phyloP scores from a whole-genome alignment of 495 filamentous ascomycete species.

The Hyaloscypha bicolor region DNA sequence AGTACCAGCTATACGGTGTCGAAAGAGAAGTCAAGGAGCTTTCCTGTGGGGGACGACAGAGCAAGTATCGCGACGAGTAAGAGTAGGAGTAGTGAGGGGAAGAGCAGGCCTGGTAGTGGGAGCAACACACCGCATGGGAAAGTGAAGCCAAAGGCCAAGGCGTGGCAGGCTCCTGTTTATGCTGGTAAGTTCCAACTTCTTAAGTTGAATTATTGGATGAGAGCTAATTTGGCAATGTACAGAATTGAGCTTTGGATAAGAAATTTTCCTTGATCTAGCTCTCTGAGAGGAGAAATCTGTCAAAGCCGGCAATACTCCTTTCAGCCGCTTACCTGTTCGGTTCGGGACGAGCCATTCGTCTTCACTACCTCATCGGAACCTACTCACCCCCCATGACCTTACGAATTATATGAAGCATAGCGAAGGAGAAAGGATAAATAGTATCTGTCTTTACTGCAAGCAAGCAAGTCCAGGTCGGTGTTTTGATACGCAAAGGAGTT shows the following conservation, averaged over 20 bases:
- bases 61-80: conserved; percentile 23
- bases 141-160: conserved; percentile 31
- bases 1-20: neutral
- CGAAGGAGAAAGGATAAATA: neutral
- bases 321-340: neutral
- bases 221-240: conserved; percentile 25
- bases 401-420: conserved; percentile 7
- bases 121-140: conserved; percentile 15
- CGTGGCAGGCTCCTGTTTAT: conserved; percentile 47
- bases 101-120: conserved; percentile 19
- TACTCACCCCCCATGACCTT: conserved; percentile 1
- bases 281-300: neutral
- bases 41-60: neutral
- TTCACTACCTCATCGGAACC: neutral
- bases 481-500: conserved; percentile 15
- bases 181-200: conserved; percentile 35
- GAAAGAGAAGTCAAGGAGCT: neutral
- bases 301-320: neutral
- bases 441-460: neutral
- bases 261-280: neutral
- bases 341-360: neutral
- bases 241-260: conserved; percentile 37
- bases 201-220: neutral
- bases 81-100: conserved; percentile 27
- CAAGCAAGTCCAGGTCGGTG: conserved; percentile 4